Base-by-base conservation (phyloP, 306 rosid species). In the Purshia tridentata region DNA sequence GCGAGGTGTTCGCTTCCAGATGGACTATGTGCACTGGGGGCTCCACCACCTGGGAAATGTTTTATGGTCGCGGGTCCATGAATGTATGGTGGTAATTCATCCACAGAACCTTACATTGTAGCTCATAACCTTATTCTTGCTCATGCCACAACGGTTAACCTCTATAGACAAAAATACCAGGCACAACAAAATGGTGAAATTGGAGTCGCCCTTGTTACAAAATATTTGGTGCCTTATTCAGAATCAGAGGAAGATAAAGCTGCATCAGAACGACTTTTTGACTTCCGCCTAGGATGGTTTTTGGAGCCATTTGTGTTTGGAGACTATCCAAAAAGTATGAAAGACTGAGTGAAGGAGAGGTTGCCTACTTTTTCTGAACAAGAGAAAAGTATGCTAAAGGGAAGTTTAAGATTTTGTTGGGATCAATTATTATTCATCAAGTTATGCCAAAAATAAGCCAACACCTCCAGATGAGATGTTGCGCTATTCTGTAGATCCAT, bases 1-100 rank as follows among this genome's bases (percentile, higher is more conserved):
- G 85, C 80, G 37, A 81, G 89, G 75, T 89, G 94, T 18, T 89
- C 94, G 2, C 65, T 79, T 7, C 73, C 81, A 3, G 58, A 45
- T 3, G 82, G 52, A 9, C 72, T 62, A 8, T 86, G 88, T 65
- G 77, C 55, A 15, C 42, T 68, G 2, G 91, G 89, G 0, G 69
- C 65, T 3, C 69, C 88, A 2, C 67, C 59, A 2, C 72, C 86
- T 1, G 85, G 77, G 18, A 72, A 86, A 63, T 89, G 94, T 35
- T 83, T 90, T 0, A 51, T 77, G 54, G 59, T 39, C 11, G 4
- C 22, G 5, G 72, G 65, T 66, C 84, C 77, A 37, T 66, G 75
- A 40, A 18, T 9, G 0, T 74, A 51, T 7, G 81, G 84, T 10
- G 81, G 84, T 22, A 62, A 72, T 52, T 76, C 81, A 18, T 23